A percentile compares a stretch with the other conserved stretches of the same genome.
These are phyloP conservation scores for Monosporascus ibericus DNA, from an alignment of 2,329 filamentous ascomycete species.

Conservation along the genomic window DNA sequence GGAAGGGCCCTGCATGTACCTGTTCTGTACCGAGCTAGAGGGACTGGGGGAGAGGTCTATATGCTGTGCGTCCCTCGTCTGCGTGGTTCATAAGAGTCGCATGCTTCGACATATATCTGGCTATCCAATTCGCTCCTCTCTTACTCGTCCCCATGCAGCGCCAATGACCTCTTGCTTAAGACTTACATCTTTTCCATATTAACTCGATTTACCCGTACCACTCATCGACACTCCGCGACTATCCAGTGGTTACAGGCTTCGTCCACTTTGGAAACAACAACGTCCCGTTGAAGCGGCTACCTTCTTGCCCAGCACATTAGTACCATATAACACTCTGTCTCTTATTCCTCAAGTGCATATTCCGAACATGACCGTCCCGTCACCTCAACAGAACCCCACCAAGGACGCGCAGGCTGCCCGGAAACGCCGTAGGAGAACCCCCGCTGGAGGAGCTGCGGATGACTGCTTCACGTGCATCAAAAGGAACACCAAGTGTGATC, in stretches of 20 bases:
- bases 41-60: constrained; percentile 11
- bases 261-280: constrained; percentile 18
- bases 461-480: constrained; percentile 94
- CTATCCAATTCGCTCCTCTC: constrained; percentile 25
- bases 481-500: constrained; percentile 78
- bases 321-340: constrained; percentile 16
- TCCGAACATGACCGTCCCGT: constrained; percentile 42
- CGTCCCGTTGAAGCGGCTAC: constrained; percentile 13
- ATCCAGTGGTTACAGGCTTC: constrained; percentile 21
- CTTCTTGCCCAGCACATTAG: constrained; percentile 12
- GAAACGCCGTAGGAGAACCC: constrained; percentile 81
- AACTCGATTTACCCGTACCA: constrained; percentile 37
- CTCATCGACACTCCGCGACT: constrained; percentile 28
- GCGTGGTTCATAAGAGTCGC: constrained; percentile 17
- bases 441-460: constrained; percentile 81
- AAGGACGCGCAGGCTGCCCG: constrained; percentile 48
- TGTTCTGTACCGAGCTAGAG: constrained; percentile 12
- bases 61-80: background rate
- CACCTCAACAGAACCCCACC: constrained; percentile 37
- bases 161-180: constrained; percentile 27
- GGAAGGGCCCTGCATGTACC: constrained; percentile 14
- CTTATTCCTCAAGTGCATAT: constrained; percentile 13
- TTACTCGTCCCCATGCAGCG: constrained; percentile 27
- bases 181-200: constrained; percentile 34
- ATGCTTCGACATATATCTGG: constrained; percentile 27